Conservation (phyloP, 2,329 filamentous ascomycete genomes). For the Podosphaera fusca region DNA sequence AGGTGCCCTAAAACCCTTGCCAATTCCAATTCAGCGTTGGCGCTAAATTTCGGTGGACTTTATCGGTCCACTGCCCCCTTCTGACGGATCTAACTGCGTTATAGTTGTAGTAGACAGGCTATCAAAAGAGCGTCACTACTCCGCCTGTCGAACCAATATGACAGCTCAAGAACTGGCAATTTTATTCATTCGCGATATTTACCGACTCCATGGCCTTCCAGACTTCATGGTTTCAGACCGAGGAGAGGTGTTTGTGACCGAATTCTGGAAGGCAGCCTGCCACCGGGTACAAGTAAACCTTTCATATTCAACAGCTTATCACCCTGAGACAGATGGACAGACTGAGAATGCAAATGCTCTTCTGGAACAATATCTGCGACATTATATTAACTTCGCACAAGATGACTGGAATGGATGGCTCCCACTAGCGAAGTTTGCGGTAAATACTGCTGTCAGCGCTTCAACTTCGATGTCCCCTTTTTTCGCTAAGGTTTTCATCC, state of each 20-base stretch:
- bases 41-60: too few species aligned
- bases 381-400: too few species aligned
- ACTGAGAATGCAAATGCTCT: too few species aligned
- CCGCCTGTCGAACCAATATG: neutral
- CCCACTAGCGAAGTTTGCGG: conserved; percentile 5
- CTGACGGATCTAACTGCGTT: too few species aligned
- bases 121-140: neutral
- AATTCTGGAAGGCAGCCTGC: neutral
- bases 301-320: conserved; percentile 3
- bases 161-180: neutral
- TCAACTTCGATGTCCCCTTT: neutral
- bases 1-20: too few species aligned
- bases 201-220: neutral
- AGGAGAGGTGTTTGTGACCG: too few species aligned
- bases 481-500: conserved; percentile 2
- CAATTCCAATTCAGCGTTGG: too few species aligned
- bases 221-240: conserved; percentile 5
- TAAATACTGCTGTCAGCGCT: conserved; percentile 3
- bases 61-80: too few species aligned
- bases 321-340: neutral
- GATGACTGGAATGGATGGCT: neutral
- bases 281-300: neutral
- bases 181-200: neutral
- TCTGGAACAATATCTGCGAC: too few species aligned
- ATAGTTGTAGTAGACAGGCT: too few species aligned